Conservation (phyloP, 73 alveolate genomes). For the Chromera velia region DNA sequence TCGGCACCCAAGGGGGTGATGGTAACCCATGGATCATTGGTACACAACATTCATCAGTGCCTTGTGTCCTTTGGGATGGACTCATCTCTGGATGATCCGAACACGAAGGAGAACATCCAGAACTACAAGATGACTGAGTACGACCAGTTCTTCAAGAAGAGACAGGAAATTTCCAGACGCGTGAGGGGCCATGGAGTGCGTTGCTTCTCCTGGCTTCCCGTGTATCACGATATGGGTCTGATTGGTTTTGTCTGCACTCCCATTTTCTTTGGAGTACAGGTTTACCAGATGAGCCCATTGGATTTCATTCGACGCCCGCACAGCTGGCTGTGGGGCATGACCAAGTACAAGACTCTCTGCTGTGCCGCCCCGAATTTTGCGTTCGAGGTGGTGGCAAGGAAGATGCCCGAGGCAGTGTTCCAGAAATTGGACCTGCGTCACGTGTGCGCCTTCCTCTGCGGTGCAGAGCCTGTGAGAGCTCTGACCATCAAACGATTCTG, state of each 20-base stretch:
- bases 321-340: background rate
- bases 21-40: slow-evolving; percentile 3
- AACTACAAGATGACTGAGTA: background rate
- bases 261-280: background rate
- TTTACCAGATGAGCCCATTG: background rate
- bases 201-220: background rate
- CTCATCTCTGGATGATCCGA: background rate
- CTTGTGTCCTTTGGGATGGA: background rate
- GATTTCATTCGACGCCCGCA: background rate
- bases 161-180: background rate
- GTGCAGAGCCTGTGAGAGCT: background rate
- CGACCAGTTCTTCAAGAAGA: background rate
- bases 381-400: background rate
- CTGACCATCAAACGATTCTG: background rate
- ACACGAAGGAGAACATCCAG: background rate
- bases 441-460: background rate
- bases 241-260: background rate
- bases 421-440: background rate
- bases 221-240: background rate
- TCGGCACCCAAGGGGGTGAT: slow-evolving; percentile 19
- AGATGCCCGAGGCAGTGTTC: background rate
- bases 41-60: background rate
- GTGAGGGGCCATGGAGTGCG: background rate
- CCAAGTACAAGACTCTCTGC: background rate
- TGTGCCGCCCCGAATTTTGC: background rate